Evolutionary conservation across 768 basidiomycete species (phyloP), one percentile per base, ranked within the genome.

Genomic region (Cystobasidium onofrii): DNA sequence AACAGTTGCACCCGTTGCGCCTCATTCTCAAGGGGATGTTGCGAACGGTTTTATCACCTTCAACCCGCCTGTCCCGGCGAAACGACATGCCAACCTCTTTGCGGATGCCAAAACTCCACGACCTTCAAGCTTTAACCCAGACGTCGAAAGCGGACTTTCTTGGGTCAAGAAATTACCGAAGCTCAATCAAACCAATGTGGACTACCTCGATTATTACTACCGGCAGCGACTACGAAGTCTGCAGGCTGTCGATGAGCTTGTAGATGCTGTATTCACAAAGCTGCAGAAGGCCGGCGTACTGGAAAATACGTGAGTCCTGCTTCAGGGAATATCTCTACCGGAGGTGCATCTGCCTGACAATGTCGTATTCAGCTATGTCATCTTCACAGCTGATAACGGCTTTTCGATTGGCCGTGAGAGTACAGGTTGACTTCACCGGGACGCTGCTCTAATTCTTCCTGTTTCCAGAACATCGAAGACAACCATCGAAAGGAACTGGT

Each of bases 181-280:
- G 60, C 62, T 76, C 18, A 74, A 76, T 29, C 17, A n/a, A 18
- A 76, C 74, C 13, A 43, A 72, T 27, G 64, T 74, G 27, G 64
- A 71, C 60, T 76, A 78, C 31, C 55, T 72, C 36, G 77, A 76
- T 39, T 70, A 78, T 41, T 76, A 73, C 39, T 76, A 76, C 34
- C 72, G 77, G 0, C 50, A 60, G 15, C 44, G 77, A 0, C 17
- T 78, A 55, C 39, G 75, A 13, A 39, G 66, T 1, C 31, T 76
- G 3, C 76, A 76, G 60, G 77, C 77, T 0, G 76, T 78, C 1
- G 76, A 78, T 54, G 77, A 78, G 71, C 67, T 76, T 0, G 75
- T 78, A 4, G 76, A 76, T 31, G 64, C 43, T 1, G 73, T 75
- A 18, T 67, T 76, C 15, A 55, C 73, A 2, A 76, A 73, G 73